Percentiles rank a stretch among this genome's conserved stretches.
Conservation (phyloP, 305 asterid genomes). For the Rubia tinctorum region DNA sequence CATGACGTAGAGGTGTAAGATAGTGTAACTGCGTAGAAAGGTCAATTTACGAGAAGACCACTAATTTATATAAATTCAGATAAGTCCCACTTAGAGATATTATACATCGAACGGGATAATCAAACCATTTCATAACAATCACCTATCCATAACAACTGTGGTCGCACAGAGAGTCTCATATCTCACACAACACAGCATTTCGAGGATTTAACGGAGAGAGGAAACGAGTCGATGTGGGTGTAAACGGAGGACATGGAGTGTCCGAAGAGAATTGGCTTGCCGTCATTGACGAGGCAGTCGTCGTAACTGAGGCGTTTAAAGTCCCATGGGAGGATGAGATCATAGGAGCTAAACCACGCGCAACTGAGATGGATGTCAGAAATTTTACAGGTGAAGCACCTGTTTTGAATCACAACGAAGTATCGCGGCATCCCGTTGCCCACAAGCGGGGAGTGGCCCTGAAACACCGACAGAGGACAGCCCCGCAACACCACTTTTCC, state of each 20-base stretch:
- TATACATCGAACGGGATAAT: too few species aligned
- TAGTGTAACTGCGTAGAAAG: too few species aligned
- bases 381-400: conserved; percentile 53
- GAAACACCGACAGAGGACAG: conserved; percentile 73
- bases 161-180: too few species aligned
- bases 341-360: conserved; percentile 94
- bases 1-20: too few species aligned
- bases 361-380: conserved; percentile 66
- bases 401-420: conserved; percentile 81
- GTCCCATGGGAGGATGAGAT: conserved; percentile 64
- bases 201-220: conserved; percentile 59
- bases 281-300: conserved; percentile 80
- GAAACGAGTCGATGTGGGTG: conserved; percentile 70
- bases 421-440: conserved; percentile 85
- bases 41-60: too few species aligned
- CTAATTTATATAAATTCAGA: too few species aligned
- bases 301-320: conserved; percentile 65
- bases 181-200: too few species aligned
- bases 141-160: too few species aligned
- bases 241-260: conserved; percentile 62
- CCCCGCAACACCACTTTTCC: conserved; percentile 39
- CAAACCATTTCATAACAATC: too few species aligned
- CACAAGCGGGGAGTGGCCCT: conserved; percentile 64
- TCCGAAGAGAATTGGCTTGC: conserved; percentile 60
- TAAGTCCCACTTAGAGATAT: too few species aligned